phyloP scores from a whole-genome alignment of 2,329 filamentous ascomycete genomes.

The Clarireedia sp. region DNA sequence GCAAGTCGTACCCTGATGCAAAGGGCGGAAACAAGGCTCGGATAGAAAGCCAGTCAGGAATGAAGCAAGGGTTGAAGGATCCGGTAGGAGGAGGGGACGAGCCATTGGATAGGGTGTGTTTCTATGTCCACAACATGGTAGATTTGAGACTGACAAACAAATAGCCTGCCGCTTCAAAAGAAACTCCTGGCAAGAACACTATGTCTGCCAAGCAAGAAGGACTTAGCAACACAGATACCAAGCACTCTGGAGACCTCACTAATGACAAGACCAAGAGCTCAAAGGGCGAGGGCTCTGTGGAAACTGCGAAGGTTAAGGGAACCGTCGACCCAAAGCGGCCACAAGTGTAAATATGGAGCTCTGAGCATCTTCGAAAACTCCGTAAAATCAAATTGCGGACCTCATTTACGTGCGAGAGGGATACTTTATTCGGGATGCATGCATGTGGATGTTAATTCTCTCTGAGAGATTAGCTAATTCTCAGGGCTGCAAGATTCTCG shows the following conservation, averaged over 20 bases:
- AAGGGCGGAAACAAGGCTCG: constrained; percentile 34
- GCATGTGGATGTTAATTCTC: constrained; percentile 15
- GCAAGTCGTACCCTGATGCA: constrained; percentile 28
- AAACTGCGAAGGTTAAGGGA: constrained; percentile 46
- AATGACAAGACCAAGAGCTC: constrained; percentile 41
- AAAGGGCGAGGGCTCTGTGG: constrained; percentile 49
- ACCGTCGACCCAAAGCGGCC: constrained; percentile 33
- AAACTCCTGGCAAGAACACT: constrained; percentile 31
- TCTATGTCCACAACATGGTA: no score
- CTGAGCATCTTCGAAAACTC: no score
- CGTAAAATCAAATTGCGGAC: no score
- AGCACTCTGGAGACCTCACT: constrained; percentile 39
- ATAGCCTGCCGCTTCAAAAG: constrained; percentile 22
- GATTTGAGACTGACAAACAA: constrained; percentile 8
- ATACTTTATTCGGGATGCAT: background rate
- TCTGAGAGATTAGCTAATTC: constrained; percentile 9
- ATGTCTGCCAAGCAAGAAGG: constrained; percentile 46
- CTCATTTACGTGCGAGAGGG: no score
- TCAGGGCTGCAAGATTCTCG: background rate
- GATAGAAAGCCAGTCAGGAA: constrained; percentile 31
- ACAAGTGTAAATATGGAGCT: constrained; percentile 19
- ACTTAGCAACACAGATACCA: constrained; percentile 42
- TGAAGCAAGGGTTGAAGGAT: constrained; percentile 14
- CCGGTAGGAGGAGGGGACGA: constrained; percentile 15
- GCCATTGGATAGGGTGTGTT: constrained; percentile 20